Evolutionary conservation across 352 stramenopile genomes (phyloP).

Genomic region (Phytophthora kernoviae): DNA sequence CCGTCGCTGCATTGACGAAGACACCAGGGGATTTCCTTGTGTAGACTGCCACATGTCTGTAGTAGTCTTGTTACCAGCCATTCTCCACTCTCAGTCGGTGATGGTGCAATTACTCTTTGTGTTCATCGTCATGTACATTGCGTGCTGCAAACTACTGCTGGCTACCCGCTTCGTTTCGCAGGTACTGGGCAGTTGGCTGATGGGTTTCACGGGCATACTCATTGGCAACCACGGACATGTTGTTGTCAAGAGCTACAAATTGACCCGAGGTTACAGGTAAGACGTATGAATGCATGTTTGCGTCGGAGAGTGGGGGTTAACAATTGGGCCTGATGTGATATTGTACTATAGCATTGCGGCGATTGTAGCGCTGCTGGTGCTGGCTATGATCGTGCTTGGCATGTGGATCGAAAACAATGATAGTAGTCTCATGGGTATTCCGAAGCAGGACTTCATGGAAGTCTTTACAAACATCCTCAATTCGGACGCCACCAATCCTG

Average conservation of each 20-base stretch:
- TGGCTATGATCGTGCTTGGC: constrained; percentile 58
- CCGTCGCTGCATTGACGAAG: constrained; percentile 39
- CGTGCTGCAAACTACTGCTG: constrained; percentile 55
- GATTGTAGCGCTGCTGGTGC: constrained; percentile 50
- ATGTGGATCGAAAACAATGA: constrained; percentile 83
- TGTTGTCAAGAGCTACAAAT: constrained; percentile 48
- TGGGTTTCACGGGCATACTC: constrained; percentile 56
- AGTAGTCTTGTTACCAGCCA: constrained; percentile 64
- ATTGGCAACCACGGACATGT: constrained; percentile 65
- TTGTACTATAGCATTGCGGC: constrained; percentile 36
- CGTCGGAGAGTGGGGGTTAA: background rate
- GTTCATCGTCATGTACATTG: constrained; percentile 17
- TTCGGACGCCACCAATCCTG: constrained; percentile 33
- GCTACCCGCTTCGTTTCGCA: constrained; percentile 60
- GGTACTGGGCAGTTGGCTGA: constrained; percentile 64
- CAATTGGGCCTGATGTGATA: background rate
- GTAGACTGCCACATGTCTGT: constrained; percentile 80
- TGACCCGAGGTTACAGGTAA: constrained; percentile 55
- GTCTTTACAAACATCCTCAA: constrained; percentile 71
- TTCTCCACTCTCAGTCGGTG: constrained; percentile 43
- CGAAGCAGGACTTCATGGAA: constrained; percentile 64
- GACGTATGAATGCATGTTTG: constrained; percentile 3
- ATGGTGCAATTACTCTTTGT: constrained; percentile 36
- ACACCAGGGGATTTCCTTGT: constrained; percentile 66
- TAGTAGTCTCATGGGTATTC: constrained; percentile 62